Evolutionary conservation across 2,329 filamentous ascomycete species (phyloP).

Genomic region (Epichloe amarillans): DNA sequence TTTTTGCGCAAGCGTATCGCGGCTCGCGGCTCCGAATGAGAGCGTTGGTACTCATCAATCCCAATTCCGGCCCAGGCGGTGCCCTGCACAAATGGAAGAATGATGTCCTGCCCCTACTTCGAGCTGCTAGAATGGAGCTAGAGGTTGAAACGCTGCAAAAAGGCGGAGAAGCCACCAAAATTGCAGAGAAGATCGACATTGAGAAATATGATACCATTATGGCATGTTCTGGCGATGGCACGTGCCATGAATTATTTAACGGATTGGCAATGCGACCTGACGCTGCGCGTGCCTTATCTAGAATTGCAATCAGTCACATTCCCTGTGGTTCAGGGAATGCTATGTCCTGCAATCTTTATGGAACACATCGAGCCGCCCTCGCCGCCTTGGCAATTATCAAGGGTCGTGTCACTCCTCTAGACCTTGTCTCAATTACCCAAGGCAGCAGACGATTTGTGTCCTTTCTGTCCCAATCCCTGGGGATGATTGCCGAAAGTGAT

Average conservation of each 20-base stretch:
- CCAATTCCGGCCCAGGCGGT: conserved; percentile 70
- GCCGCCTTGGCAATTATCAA: conserved; percentile 81
- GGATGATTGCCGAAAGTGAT: conserved; percentile 82
- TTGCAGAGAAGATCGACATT: conserved; percentile 63
- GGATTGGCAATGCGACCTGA: conserved; percentile 68
- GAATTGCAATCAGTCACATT: conserved; percentile 72
- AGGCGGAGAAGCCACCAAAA: conserved; percentile 64
- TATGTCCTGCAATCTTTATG: conserved; percentile 80
- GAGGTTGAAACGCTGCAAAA: conserved; percentile 61
- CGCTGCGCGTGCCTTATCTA: conserved; percentile 58
- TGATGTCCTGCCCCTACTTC: conserved; percentile 69
- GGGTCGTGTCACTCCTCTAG: conserved; percentile 68
- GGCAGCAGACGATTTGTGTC: conserved; percentile 61
- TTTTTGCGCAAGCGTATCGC: conserved; percentile 61
- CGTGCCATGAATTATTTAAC: conserved; percentile 91
- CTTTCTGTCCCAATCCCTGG: conserved; percentile 81
- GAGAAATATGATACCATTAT: conserved; percentile 74
- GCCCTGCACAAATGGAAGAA: conserved; percentile 61
- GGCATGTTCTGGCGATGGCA: conserved; percentile 82
- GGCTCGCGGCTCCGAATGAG: conserved; percentile 55
- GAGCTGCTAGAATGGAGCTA: conserved; percentile 64
- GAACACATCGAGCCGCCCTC: conserved; percentile 59
- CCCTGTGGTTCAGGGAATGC: conserved; percentile 93
- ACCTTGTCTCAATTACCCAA: conserved; percentile 80
- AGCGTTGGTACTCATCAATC: conserved; percentile 83